Base-by-base conservation (phyloP, 2,329 filamentous ascomycete genomes). In the Catunica adiposa region DNA sequence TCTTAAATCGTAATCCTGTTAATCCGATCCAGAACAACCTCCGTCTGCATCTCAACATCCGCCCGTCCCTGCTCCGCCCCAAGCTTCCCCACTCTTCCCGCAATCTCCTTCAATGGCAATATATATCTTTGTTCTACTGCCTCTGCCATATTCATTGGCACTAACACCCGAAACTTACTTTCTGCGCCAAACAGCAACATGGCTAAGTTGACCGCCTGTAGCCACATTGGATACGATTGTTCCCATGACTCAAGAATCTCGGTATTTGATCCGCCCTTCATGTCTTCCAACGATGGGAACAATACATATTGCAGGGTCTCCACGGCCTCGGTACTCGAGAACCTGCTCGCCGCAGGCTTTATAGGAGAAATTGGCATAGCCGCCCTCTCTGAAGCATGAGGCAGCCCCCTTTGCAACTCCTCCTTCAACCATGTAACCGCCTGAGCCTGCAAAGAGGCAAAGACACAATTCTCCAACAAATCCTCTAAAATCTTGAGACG, bases 381-480 rank as follows among this genome's bases (percentile, higher is more conserved):
- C 2, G 76, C 73, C 22, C 57, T 48, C 25, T 56, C 57, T 25
- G 44, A 38, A 11, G 57, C 57, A 31, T 38, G 54, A 3, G 57
- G 57, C 25, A 58, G 54, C 2, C 54, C 54, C 3, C 70, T 64
- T 7, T 81, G 70, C 15, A 83, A 68, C 63, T 83, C 80, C 61
- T 83, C 80, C 55, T 78, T 75, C 34, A 83, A 66, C 80, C 80
- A 84, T 3, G 73, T 72, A 3, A 83, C 72, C 0, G 79, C 80
- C 44, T 77, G 79, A 7, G 77, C 80, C 63, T 82, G 81, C 38
- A 84, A 69, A 0, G 75, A 71, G 1, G 78, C 72, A 61, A 80
- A 83, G 61, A 78, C 73, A 69, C 80, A 83, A 63, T 82, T 80
- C 65, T 83, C 79, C 11, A 84, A 67, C 11, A 83, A 71, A 62